phyloP scores from a whole-genome alignment of 495 filamentous ascomycete species.

The Tuber melanosporum region DNA sequence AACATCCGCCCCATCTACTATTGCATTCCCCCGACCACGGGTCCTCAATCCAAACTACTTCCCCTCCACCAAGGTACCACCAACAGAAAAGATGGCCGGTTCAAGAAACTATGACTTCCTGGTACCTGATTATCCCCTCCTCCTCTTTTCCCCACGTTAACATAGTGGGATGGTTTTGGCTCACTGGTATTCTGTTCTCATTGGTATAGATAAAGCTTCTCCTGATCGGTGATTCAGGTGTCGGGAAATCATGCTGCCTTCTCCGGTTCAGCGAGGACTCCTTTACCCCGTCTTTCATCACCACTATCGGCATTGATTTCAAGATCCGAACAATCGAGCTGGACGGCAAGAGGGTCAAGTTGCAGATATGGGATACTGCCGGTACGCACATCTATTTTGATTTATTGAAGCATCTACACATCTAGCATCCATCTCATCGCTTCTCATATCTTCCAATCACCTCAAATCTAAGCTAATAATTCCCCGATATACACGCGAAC shows the following conservation, averaged over 20 bases:
- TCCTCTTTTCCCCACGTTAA: conserved; percentile 8
- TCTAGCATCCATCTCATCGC: background rate
- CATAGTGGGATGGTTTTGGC: conserved; percentile 11
- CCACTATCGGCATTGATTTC: conserved; percentile 99
- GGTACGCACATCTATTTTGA: conserved; percentile 41
- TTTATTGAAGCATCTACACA: background rate
- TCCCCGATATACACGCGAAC: background rate
- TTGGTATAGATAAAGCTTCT: conserved; percentile 84
- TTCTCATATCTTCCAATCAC: conserved; percentile 4
- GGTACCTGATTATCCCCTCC: conserved; percentile 52
- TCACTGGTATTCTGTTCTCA: conserved; percentile 13
- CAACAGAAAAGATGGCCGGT: conserved; percentile 66
- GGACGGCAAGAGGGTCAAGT: conserved; percentile 94
- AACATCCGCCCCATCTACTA: background rate
- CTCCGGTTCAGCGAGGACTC: conserved; percentile 98
- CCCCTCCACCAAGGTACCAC: conserved; percentile 5
- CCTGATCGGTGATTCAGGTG: conserved; percentile 95
- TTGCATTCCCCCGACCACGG: background rate
- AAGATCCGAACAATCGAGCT: conserved; percentile 98
- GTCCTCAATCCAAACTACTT: background rate
- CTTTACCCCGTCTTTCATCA: conserved; percentile 98
- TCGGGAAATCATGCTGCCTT: conserved; percentile 97
- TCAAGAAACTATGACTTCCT: conserved; percentile 98
- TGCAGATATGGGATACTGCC: conserved; percentile 99
- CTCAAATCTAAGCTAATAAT: background rate